phyloP scores from a whole-genome alignment of 23 red algal genomes.

The Porphyridium purpureum region DNA sequence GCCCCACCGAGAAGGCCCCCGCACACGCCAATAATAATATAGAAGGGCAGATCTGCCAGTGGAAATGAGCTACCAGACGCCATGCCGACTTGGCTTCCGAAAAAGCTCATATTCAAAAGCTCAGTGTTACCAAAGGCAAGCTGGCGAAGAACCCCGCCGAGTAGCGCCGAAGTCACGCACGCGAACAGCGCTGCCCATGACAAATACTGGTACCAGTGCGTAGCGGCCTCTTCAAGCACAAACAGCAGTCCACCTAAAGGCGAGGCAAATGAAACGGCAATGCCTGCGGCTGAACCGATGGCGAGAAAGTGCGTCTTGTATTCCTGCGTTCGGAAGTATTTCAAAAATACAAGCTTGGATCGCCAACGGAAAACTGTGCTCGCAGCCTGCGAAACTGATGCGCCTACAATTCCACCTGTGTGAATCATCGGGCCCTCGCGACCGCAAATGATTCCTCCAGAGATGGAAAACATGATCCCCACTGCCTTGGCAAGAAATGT shows the following conservation, averaged over 20 bases:
- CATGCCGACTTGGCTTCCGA: conserved; percentile 12
- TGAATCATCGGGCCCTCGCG: conserved; percentile 62
- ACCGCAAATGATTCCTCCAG: conserved; percentile 42
- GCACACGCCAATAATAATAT: conserved; percentile 16
- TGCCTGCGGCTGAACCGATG: conserved; percentile 49
- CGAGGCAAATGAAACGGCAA: conserved; percentile 55
- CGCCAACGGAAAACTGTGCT: conserved; percentile 19
- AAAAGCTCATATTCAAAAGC: conserved; percentile 21
- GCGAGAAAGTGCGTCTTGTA: conserved; percentile 66
- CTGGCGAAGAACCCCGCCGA: conserved; percentile 21
- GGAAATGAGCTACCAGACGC: conserved; percentile 8
- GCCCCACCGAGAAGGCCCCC: conserved; percentile 32
- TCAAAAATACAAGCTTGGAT: background rate
- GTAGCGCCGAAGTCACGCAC: conserved; percentile 15
- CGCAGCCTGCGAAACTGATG: conserved; percentile 46
- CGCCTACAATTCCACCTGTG: conserved; percentile 41
- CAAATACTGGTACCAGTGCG: conserved; percentile 64
- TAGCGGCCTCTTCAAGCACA: conserved; percentile 55
- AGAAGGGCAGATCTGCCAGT: conserved; percentile 26
- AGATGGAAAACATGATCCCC: conserved; percentile 24
- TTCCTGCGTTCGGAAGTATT: conserved; percentile 39
- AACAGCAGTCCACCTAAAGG: conserved; percentile 73
- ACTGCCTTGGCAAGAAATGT: conserved; percentile 60
- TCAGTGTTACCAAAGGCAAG: conserved; percentile 17
- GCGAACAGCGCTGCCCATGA: conserved; percentile 35